Evolutionary conservation across 2,329 filamentous ascomycete genomes (phyloP), one percentile per base, ranked within the genome.

Genomic region (Waltergamsia citrina): DNA sequence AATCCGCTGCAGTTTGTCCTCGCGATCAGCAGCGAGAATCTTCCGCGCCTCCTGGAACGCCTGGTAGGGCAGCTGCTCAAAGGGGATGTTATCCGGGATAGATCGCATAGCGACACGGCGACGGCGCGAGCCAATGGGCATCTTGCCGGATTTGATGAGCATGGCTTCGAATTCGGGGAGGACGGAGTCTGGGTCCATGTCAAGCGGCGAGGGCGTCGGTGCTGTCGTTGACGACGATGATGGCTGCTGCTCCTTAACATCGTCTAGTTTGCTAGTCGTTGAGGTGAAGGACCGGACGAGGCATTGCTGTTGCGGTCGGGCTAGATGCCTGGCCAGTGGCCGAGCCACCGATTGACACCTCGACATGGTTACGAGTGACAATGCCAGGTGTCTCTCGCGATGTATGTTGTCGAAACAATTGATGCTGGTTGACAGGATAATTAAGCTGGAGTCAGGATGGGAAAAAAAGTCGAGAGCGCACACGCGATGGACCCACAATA

Each of bases 31-130:
- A 34, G 78, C 70, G 36, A 98, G 66, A 32, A 96, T 62, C 54
- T 86, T 85, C 42, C 88, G 77, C 26, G 92, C 92, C 63, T 95
- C 88, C 62, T 98, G 92, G 65, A 96, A 98, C 60, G 85, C 92
- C 69, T 96, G 90, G 63, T 93, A 98, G 14, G 92, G 92, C 45
- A 98, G 67, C 54, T 90, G 83, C 65, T 94, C 86, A 53, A 98
- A 95, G 18, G 88, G 86, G 32, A 94, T 64, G 12, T 23, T 72
- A 41, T 70, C 62, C 24, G 64, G 32, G 15, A 20, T 72, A 47
- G 64, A 74, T 49, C 70, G 76, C 40, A 88, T 57, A 19, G 83
- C 83, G 19, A 78, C 74, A 53, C 90, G 81, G 42, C 88, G 81
- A 67, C 88, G 77, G 47, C 88, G 78, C 29, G 87, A 94, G 33